A percentile compares a stretch with the other conserved stretches of the same genome.
phyloP scores from a whole-genome alignment of 805 yeast genomes.

The Kuraishia ogatae region DNA sequence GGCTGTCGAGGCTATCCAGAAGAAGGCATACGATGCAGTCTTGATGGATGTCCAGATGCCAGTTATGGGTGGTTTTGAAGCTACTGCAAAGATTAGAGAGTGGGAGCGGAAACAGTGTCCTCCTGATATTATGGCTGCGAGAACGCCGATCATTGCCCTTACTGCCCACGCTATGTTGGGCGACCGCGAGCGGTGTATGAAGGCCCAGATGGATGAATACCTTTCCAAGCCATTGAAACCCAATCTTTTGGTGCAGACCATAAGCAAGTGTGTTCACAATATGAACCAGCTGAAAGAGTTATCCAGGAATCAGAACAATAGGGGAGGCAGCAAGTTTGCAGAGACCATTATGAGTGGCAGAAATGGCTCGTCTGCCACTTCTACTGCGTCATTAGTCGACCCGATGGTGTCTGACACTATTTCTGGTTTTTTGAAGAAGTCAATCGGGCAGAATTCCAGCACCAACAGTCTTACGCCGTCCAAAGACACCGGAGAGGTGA shows the following conservation, averaged over 20 bases:
- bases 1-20: constrained; percentile 68
- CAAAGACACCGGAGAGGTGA: neutral
- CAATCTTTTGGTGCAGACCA: constrained; percentile 72
- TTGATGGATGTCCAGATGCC: constrained; percentile 97
- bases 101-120: constrained; percentile 82
- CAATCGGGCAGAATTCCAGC: neutral
- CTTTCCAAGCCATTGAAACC: constrained; percentile 85
- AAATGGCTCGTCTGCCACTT: neutral
- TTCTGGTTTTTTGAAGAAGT: neutral
- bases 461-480: neutral
- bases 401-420: neutral
- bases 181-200: constrained; percentile 77
- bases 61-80: constrained; percentile 93
- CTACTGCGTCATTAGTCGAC: neutral
- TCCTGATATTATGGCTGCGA: constrained; percentile 54
- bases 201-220: constrained; percentile 90
- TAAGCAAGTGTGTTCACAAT: constrained; percentile 73
- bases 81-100: constrained; percentile 76
- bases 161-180: constrained; percentile 96
- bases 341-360: neutral
- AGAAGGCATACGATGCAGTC: constrained; percentile 66
- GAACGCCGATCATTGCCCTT: constrained; percentile 83
- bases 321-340: neutral
- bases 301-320: constrained; percentile 19
- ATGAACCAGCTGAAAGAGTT: constrained; percentile 53